These are phyloP conservation scores for Termitomyces sp. DNA, from an alignment of 768 basidiomycete genomes.

Conservation along the genomic window DNA sequence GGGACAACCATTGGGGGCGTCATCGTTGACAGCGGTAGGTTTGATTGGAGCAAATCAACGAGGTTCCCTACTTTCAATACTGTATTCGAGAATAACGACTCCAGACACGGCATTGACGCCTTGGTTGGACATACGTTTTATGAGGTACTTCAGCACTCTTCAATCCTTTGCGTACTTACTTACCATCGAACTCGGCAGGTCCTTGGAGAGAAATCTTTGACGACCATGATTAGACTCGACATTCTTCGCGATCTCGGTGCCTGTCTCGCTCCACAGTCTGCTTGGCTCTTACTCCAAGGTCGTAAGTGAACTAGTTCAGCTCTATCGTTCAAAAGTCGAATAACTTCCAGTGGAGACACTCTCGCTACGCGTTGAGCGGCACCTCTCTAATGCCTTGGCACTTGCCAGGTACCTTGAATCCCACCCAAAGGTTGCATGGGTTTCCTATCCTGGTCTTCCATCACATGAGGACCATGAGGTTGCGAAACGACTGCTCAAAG, in stretches of 20 bases:
- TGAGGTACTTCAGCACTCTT: constrained; percentile 1
- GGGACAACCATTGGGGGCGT: constrained; percentile 66
- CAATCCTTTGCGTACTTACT: neutral
- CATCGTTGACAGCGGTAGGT: constrained; percentile 55
- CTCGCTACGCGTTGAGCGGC: constrained; percentile 52
- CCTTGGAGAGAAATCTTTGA: constrained; percentile 14
- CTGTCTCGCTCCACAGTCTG: constrained; percentile 49
- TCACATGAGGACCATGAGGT: constrained; percentile 45
- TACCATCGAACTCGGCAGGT: neutral
- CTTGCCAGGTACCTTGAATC: constrained; percentile 38
- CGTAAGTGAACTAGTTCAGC: neutral
- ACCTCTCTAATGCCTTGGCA: constrained; percentile 49
- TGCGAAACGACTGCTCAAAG: constrained; percentile 40
- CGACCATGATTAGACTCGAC: constrained; percentile 34
- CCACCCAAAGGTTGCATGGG: constrained; percentile 57
- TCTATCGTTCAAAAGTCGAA: neutral
- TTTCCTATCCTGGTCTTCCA: constrained; percentile 55
- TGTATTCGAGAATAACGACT: neutral
- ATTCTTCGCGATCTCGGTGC: constrained; percentile 53
- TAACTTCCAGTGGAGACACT: constrained; percentile 45
- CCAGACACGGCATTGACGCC: constrained; percentile 1
- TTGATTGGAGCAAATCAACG: constrained; percentile 49
- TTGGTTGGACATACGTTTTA: constrained; percentile 11
- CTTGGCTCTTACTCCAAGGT: constrained; percentile 56
- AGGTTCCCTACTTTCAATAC: constrained; percentile 29